A percentile compares a stretch with the other conserved stretches of the same genome.
Evolutionary conservation across 2,329 filamentous ascomycete species (phyloP).

Genomic region (Ophiobolus disseminans): DNA sequence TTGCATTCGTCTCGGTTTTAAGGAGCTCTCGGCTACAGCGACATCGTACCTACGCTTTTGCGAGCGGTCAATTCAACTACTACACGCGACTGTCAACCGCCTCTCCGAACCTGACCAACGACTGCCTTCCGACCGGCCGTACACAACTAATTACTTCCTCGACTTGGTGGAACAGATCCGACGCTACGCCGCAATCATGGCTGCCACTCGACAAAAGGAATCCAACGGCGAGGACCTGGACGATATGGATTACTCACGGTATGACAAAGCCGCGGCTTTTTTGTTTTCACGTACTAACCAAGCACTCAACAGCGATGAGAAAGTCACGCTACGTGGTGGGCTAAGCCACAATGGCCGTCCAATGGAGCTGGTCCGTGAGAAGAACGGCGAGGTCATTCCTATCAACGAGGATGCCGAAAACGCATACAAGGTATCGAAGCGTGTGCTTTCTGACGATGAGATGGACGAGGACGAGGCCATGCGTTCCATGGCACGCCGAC

Average conservation of each 20-base stretch:
- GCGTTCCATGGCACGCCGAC: slow-evolving; percentile 93
- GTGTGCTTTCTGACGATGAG: slow-evolving; percentile 64
- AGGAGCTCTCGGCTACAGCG: slow-evolving; percentile 75
- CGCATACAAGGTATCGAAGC: slow-evolving; percentile 65
- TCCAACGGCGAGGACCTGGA: slow-evolving; percentile 61
- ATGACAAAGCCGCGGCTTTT: slow-evolving; percentile 35
- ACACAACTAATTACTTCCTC: slow-evolving; percentile 96
- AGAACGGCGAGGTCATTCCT: slow-evolving; percentile 80
- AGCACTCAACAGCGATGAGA: slow-evolving; percentile 63
- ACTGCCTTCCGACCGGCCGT: slow-evolving; percentile 83
- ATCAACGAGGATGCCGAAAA: slow-evolving; percentile 66
- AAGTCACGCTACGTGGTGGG: slow-evolving; percentile 81
- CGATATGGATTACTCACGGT: slow-evolving; percentile 60
- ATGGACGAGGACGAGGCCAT: slow-evolving; percentile 82
- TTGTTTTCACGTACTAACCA: slow-evolving; percentile 33
- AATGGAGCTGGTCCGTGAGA: slow-evolving; percentile 82
- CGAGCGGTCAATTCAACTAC: slow-evolving; percentile 86
- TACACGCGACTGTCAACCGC: slow-evolving; percentile 86
- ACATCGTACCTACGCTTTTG: slow-evolving; percentile 85
- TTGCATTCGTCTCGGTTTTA: slow-evolving; percentile 67
- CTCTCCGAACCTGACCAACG: slow-evolving; percentile 86
- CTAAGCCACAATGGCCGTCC: slow-evolving; percentile 81
- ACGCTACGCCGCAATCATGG: slow-evolving; percentile 85
- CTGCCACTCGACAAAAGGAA: slow-evolving; percentile 73
- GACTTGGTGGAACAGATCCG: slow-evolving; percentile 94